A percentile compares a stretch with the other conserved stretches of the same genome.
phyloP scores from a whole-genome alignment of 805 yeast species.

The Ogataea henricii region DNA sequence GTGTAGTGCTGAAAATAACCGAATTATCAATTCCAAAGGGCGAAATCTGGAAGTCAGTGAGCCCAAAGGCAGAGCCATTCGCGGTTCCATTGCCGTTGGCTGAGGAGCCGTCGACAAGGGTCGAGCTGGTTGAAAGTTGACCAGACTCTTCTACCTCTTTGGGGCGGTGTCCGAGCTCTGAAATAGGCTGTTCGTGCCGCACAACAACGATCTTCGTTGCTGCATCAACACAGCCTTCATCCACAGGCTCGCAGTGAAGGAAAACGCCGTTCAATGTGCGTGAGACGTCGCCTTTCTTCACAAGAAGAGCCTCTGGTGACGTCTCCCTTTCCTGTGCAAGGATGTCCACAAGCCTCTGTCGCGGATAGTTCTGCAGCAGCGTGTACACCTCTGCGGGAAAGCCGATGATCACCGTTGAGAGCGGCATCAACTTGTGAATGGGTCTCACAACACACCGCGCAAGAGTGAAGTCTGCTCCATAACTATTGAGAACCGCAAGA shows the following conservation, averaged over 20 bases:
- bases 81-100: neutral
- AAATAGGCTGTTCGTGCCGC: slow-evolving; percentile 25
- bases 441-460: slow-evolving; percentile 41
- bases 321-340: slow-evolving; percentile 39
- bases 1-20: slow-evolving; percentile 9
- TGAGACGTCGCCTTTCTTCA: slow-evolving; percentile 46
- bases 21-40: slow-evolving; percentile 21
- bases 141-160: slow-evolving; percentile 7
- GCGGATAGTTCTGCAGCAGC: slow-evolving; percentile 40
- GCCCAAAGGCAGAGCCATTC: neutral
- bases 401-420: slow-evolving; percentile 43
- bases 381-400: slow-evolving; percentile 51
- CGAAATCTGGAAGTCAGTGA: slow-evolving; percentile 15
- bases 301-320: slow-evolving; percentile 24
- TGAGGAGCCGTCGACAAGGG: slow-evolving; percentile 6
- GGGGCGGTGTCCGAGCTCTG: neutral
- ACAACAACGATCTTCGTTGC: slow-evolving; percentile 59
- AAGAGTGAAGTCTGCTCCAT: slow-evolving; percentile 45
- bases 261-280: slow-evolving; percentile 51
- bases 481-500: slow-evolving; percentile 36
- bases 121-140: slow-evolving; percentile 12
- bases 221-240: slow-evolving; percentile 57
- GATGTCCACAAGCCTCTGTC: slow-evolving; percentile 33
- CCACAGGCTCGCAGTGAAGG: slow-evolving; percentile 68
- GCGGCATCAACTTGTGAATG: slow-evolving; percentile 29